Percentiles rank a stretch among this genome's conserved stretches.
Evolutionary conservation across 768 basidiomycete genomes (phyloP).

Genomic region (Pholiota microspora): DNA sequence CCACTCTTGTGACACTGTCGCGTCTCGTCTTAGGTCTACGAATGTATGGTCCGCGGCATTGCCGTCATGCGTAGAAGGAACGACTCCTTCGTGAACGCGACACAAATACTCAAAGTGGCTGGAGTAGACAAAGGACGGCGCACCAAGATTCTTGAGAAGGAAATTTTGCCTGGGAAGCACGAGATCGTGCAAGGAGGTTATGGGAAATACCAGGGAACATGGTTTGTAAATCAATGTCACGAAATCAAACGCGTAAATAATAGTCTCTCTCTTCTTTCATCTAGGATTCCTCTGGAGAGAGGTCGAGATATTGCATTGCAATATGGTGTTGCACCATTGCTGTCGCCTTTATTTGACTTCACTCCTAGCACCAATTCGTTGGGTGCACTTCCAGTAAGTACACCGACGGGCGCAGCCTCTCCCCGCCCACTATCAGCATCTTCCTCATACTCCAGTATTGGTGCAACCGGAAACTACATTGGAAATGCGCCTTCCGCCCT

Average conservation of each 20-base stretch:
- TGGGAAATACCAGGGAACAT: constrained; percentile 99
- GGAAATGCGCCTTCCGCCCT: constrained; percentile 49
- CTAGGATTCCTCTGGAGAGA: constrained; percentile 93
- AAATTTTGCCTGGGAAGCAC: constrained; percentile 91
- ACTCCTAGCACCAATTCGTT: constrained; percentile 74
- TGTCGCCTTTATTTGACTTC: constrained; percentile 92
- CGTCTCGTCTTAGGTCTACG: constrained; percentile 73
- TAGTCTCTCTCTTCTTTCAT: neutral
- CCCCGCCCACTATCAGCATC: constrained; percentile 68
- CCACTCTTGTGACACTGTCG: constrained; percentile 32
- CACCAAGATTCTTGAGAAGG: constrained; percentile 96
- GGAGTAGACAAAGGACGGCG: constrained; percentile 96
- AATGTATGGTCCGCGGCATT: constrained; percentile 97
- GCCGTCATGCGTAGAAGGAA: constrained; percentile 96
- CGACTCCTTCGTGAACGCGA: constrained; percentile 97
- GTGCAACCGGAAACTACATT: constrained; percentile 43
- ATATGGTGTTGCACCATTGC: constrained; percentile 86
- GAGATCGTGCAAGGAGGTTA: constrained; percentile 99
- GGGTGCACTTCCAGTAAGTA: constrained; percentile 59
- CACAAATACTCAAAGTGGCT: constrained; percentile 98
- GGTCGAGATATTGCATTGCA: constrained; percentile 91
- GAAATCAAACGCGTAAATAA: constrained; percentile 16
- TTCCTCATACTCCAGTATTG: constrained; percentile 61
- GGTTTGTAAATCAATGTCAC: constrained; percentile 49
- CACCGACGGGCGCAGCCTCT: constrained; percentile 46